Base-by-base conservation (phyloP, 169 alveolate genomes). In the Pseudocohnilembus persalinus region DNA sequence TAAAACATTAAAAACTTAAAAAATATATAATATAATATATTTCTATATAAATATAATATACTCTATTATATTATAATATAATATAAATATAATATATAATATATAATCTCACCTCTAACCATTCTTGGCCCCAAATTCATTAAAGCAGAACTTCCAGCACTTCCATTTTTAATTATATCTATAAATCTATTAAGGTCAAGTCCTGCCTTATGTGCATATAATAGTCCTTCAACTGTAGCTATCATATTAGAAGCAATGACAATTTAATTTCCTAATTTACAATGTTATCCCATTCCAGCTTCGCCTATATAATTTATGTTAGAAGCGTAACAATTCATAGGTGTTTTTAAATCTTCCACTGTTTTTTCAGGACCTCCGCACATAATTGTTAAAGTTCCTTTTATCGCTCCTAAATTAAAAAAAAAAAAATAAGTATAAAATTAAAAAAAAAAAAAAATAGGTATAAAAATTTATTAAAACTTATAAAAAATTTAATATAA, bases 261-360 rank as follows among this genome's bases (percentile, higher is more conserved):
- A 24, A 96, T 94, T 83, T 96, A 90, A 83, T 96, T 96, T 20
- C 94, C 88, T 85, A 93, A 78, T 83, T 96, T 96, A 1, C 97
- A 92, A 87, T 94, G 96, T 88, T 96, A 93, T 27, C 98, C 98
- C 33, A 88, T 76, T 16, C 97, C 97, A 25, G 97, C 91, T 27
- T 76, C 87, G 0, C 98, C 98, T 89, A 90, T 84, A n/a, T 68
- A 87, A 64, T 89, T 82, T 35, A 95, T 88, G n/a, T 85, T 86
- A 63, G 89, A 84, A 63, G 96, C 96, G 73, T 93, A 88, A 27
- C 81, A 76, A 73, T 95, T 76, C 31, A 96, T 63, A 74, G 91
- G 31, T 1, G 89, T 92, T 32, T 26, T 34, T 16, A 91, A 88
- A 65, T 82, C 72, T 26, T 88, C 89, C 33, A 94, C 90, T 26